These are phyloP conservation scores for Microstroma glucosiphilum DNA, from an alignment of 1,284 basidiomycete genomes.

Conservation along the genomic window DNA sequence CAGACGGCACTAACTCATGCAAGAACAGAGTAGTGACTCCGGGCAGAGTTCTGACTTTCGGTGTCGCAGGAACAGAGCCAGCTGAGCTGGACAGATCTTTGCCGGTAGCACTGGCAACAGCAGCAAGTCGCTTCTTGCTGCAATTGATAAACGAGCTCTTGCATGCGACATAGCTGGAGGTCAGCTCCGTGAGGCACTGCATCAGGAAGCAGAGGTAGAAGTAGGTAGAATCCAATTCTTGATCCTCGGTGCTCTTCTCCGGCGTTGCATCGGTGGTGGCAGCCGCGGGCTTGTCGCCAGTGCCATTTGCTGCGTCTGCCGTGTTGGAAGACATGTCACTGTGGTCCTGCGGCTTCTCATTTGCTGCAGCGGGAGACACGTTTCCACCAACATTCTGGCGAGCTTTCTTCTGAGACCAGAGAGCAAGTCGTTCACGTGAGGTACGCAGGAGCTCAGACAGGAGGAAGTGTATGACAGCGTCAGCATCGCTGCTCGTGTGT, in stretches of 20 bases:
- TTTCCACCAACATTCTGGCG: conserved; percentile 1
- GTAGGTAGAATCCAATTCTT: conserved; percentile 45
- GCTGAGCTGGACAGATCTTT: conserved; percentile 37
- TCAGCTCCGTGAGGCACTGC: conserved; percentile 81
- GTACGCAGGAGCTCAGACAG: conserved; percentile 65
- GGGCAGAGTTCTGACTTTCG: conserved; percentile 9
- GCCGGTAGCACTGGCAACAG: conserved; percentile 8
- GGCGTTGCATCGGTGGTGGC: neutral
- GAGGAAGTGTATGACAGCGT: conserved; percentile 66
- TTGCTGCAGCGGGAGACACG: conserved; percentile 4
- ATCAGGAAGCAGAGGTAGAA: conserved; percentile 80
- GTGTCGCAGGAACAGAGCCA: conserved; percentile 56
- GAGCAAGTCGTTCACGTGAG: conserved; percentile 53
- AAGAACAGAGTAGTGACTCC: conserved; percentile 40
- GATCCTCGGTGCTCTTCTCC: neutral
- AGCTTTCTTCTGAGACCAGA: conserved; percentile 1
- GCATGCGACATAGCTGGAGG: conserved; percentile 87
- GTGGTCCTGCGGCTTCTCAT: neutral
- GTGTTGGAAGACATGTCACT: neutral
- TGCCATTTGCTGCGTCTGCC: neutral
- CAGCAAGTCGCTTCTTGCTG: conserved; percentile 54
- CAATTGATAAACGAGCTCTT: conserved; percentile 80
- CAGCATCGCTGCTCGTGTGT: conserved; percentile 40
- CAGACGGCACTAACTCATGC: conserved; percentile 45
- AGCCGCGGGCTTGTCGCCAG: neutral